These are phyloP conservation scores for Penicillium turbatum DNA, from an alignment of 495 filamentous ascomycete species.

Conservation along the genomic window DNA sequence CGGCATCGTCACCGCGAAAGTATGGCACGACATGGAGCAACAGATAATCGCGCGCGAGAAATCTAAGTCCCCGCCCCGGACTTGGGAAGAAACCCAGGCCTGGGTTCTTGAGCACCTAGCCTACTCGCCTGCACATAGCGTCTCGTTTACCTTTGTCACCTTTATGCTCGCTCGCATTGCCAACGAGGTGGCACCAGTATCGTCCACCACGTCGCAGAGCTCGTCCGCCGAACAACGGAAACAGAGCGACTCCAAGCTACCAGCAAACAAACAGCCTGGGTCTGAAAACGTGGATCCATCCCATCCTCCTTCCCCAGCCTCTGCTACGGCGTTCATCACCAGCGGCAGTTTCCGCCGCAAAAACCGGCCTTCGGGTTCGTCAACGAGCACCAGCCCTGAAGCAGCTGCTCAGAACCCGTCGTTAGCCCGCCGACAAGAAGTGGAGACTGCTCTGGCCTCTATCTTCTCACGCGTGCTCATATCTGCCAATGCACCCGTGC, in stretches of 20 bases:
- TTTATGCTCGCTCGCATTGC: constrained; percentile 61
- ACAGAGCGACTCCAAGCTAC: neutral
- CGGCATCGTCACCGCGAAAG: constrained; percentile 60
- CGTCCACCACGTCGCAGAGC: constrained; percentile 3
- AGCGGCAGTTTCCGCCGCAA: constrained; percentile 34
- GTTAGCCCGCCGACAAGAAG: constrained; percentile 29
- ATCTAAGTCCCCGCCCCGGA: constrained; percentile 38
- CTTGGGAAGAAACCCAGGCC: constrained; percentile 60
- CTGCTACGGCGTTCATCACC: constrained; percentile 31
- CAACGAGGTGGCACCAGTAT: constrained; percentile 42
- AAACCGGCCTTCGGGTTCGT: constrained; percentile 17
- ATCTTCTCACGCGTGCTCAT: constrained; percentile 39
- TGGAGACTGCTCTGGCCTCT: constrained; percentile 31
- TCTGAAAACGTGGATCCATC: neutral
- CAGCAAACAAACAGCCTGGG: constrained; percentile 7
- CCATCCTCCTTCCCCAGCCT: constrained; percentile 22
- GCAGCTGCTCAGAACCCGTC: constrained; percentile 7
- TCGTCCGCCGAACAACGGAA: constrained; percentile 1
- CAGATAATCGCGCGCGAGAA: constrained; percentile 52
- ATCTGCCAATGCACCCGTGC: constrained; percentile 26
- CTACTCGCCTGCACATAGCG: constrained; percentile 68
- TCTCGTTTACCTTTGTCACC: constrained; percentile 80
- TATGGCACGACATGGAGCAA: constrained; percentile 71
- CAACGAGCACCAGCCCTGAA: constrained; percentile 5
- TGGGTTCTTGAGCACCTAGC: constrained; percentile 71